These are phyloP conservation scores for Megacollybia platyphylla DNA, from an alignment of 1,284 basidiomycete species.

Conservation along the genomic window DNA sequence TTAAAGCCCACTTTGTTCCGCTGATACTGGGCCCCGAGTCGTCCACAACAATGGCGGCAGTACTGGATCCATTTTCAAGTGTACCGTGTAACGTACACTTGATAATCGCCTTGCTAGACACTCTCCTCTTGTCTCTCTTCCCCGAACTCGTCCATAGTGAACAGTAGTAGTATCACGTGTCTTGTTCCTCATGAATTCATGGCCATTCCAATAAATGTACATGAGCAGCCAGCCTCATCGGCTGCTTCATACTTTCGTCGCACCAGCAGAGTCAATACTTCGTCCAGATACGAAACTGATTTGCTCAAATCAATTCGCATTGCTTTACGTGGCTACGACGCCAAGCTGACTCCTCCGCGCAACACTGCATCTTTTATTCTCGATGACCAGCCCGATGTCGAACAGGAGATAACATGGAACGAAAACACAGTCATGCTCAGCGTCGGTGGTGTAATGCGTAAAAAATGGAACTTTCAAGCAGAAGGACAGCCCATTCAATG, in stretches of 20 bases:
- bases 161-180: neutral
- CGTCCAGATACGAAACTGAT: conserved; percentile 19
- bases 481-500: conserved; percentile 64
- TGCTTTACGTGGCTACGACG: conserved; percentile 37
- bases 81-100: conserved; percentile 57
- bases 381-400: conserved; percentile 21
- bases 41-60: conserved; percentile 27
- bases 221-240: conserved; percentile 19
- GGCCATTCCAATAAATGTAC: conserved; percentile 18
- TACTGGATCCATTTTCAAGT: conserved; percentile 46
- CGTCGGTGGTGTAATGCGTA: conserved; percentile 55
- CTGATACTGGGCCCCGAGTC: conserved; percentile 36
- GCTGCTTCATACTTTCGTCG: conserved; percentile 14
- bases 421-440: conserved; percentile 54
- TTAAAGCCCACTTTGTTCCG: conserved; percentile 22
- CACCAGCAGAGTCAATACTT: conserved; percentile 2
- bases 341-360: conserved; percentile 21
- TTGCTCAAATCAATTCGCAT: conserved; percentile 37
- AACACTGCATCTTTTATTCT: conserved; percentile 24
- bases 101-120: conserved; percentile 50
- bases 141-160: conserved; percentile 35
- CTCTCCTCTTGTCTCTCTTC: conserved; percentile 45
- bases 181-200: neutral
- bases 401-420: conserved; percentile 62
- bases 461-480: conserved; percentile 64